Evolutionary conservation across 495 filamentous ascomycete genomes (phyloP).

Genomic region (Neurospora sublineolata): DNA sequence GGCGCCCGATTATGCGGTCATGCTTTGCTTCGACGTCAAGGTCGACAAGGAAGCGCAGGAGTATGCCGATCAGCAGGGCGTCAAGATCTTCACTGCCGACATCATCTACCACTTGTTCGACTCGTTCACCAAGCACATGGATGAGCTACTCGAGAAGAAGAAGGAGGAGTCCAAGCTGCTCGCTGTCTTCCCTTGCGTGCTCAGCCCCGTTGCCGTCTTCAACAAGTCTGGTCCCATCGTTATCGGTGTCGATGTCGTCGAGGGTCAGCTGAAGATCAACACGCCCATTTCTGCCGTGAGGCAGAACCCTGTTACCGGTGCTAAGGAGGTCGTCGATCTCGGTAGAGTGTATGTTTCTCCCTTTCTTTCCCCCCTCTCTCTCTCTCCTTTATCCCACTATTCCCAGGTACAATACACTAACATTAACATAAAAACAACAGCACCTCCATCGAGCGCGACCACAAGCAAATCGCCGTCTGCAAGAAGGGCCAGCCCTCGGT

Average conservation of each 20-base stretch:
- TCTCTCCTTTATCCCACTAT: conserved; percentile 2
- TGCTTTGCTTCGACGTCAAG: conserved; percentile 99
- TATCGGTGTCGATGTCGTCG: conserved; percentile 86
- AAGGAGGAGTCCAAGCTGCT: conserved; percentile 93
- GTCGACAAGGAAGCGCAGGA: conserved; percentile 90
- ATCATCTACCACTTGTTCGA: conserved; percentile 99
- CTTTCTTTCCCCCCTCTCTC: conserved; percentile 1
- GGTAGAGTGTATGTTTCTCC: conserved; percentile 81
- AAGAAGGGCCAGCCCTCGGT: conserved; percentile 96
- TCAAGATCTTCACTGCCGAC: conserved; percentile 97
- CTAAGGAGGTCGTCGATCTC: conserved; percentile 69
- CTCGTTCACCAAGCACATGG: conserved; percentile 89
- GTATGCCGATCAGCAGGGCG: conserved; percentile 87
- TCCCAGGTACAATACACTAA: not conserved
- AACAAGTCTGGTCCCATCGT: conserved; percentile 98
- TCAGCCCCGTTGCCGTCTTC: conserved; percentile 84
- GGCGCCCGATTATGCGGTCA: conserved; percentile 87
- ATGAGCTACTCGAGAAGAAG: conserved; percentile 68
- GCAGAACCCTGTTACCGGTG: conserved; percentile 62
- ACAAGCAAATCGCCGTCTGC: conserved; percentile 81
- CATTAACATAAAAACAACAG: conserved; percentile 28
- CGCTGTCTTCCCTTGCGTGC: conserved; percentile 93
- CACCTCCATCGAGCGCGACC: conserved; percentile 89
- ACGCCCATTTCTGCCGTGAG: conserved; percentile 83
- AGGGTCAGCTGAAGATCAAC: conserved; percentile 72